Evolutionary conservation across 2,329 filamentous ascomycete species (phyloP).

Genomic region (Trichoderma asperellum): DNA sequence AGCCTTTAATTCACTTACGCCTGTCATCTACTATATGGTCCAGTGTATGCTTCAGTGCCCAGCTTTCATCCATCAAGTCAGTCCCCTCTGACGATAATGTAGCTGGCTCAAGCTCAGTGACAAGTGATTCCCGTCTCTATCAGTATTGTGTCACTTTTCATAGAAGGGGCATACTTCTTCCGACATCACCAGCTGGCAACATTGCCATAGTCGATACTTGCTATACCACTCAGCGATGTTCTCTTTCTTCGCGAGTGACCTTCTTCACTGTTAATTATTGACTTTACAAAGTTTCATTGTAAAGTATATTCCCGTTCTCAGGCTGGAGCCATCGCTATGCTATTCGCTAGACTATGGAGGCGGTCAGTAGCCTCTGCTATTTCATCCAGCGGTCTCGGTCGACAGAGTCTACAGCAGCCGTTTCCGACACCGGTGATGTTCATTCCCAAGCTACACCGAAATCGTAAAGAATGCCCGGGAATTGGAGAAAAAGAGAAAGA

Average conservation of each 20-base stretch:
- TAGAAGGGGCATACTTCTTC: neutral
- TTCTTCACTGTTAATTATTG: neutral
- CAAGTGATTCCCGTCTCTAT: neutral
- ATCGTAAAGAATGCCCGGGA: no score
- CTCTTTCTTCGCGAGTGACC: neutral
- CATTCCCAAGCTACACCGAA: neutral
- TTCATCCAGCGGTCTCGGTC: neutral
- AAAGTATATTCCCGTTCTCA: no score
- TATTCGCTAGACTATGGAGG: neutral
- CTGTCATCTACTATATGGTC: no score
- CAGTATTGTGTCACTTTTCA: neutral
- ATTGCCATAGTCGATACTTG: neutral
- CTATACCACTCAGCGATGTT: neutral
- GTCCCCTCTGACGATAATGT: neutral
- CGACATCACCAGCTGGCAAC: neutral
- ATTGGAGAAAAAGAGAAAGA: neutral
- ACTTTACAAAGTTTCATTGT: neutral
- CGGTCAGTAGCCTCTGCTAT: neutral
- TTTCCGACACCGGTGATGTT: neutral
- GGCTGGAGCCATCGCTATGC: neutral
- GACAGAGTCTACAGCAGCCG: neutral
- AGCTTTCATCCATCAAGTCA: no score
- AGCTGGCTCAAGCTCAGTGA: no score
- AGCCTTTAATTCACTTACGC: no score
- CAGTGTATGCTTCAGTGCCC: no score